These are phyloP conservation scores for Mycena rosella DNA, from an alignment of 768 basidiomycete genomes.

Conservation along the genomic window DNA sequence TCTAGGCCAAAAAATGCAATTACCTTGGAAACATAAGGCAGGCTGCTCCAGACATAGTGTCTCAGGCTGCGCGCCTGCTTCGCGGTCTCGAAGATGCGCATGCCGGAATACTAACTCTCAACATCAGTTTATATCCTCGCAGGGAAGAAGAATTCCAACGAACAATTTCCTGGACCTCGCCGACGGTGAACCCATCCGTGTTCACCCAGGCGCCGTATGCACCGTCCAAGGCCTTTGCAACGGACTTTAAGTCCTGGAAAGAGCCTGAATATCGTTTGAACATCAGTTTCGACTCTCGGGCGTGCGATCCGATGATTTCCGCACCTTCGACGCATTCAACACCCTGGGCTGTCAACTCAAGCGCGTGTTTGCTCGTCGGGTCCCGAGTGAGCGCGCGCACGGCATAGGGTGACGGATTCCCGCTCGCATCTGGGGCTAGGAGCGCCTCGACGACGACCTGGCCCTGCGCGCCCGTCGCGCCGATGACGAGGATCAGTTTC, in stretches of 20 bases:
- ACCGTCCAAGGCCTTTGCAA: constrained; percentile 49
- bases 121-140: background rate
- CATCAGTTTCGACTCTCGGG: no score
- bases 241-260: constrained; percentile 47
- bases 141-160: background rate
- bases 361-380: constrained; percentile 46
- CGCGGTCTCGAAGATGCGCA: constrained; percentile 57
- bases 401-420: constrained; percentile 53
- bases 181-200: constrained; percentile 56
- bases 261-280: constrained; percentile 42
- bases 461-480: constrained; percentile 62
- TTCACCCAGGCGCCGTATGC: constrained; percentile 58
- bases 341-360: constrained; percentile 49
- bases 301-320: background rate
- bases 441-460: constrained; percentile 53
- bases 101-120: constrained; percentile 45
- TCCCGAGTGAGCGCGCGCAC: constrained; percentile 59
- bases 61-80: constrained; percentile 47
- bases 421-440: constrained; percentile 39
- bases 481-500: constrained; percentile 59
- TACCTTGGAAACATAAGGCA: constrained; percentile 28
- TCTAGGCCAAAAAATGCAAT: background rate
- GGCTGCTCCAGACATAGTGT: constrained; percentile 55
- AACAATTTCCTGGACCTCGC: constrained; percentile 53
- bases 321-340: constrained; percentile 55